phyloP scores from a whole-genome alignment of 164 flowering plant species.

The Vitis vinifera region ASM3070453v1 NC_081817.1:6014501-6015000 shows the following conservation, averaged over 20 bases:
- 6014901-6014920: slow-evolving; percentile 46
- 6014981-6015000: too few species aligned
- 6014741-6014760: slow-evolving; percentile 53
- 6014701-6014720: slow-evolving; percentile 53
- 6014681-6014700: slow-evolving; percentile 37
- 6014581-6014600: slow-evolving; percentile 40
- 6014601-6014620: slow-evolving; percentile 1
- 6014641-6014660: too few species aligned
- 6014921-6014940: slow-evolving; percentile 37
- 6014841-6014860: slow-evolving; percentile 52
- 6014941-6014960: not conserved
- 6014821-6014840: slow-evolving; percentile 53
- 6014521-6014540: not conserved
- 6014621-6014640: too few species aligned
- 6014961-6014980: too few species aligned
- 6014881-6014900: slow-evolving; percentile 49
- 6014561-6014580: slow-evolving; percentile 25
- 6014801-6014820: slow-evolving; percentile 46
- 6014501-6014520: not conserved
- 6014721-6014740: slow-evolving; percentile 42
- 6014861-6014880: slow-evolving; percentile 58
- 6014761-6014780: slow-evolving; percentile 58
- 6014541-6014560: not conserved
- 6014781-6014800: slow-evolving; percentile 38
- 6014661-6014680: too few species aligned